Evolutionary conservation across 2,329 filamentous ascomycete genomes (phyloP).

Genomic region (Claviceps maximensis): DNA sequence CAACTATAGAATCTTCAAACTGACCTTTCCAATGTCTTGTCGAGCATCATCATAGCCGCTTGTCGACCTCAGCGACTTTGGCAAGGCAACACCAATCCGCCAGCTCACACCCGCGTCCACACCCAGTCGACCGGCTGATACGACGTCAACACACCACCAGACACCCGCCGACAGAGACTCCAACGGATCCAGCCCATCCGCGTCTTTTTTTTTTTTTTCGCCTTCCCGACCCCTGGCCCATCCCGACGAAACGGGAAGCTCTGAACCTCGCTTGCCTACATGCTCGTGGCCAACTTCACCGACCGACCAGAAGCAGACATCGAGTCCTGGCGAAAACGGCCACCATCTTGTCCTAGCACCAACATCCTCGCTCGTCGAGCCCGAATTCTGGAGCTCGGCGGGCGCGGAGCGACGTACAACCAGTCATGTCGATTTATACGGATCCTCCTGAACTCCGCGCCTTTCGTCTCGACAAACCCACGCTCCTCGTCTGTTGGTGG

Average conservation of each 20-base stretch:
- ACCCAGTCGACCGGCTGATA: background rate
- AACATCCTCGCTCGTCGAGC: conserved; percentile 40
- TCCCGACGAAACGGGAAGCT: background rate
- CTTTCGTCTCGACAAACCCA: conserved; percentile 61
- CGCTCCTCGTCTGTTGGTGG: conserved; percentile 93
- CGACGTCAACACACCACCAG: background rate
- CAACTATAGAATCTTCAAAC: background rate
- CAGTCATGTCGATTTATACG: conserved; percentile 45
- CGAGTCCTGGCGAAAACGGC: background rate
- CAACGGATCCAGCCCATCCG: background rate
- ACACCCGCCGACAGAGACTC: background rate
- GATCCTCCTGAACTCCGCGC: conserved; percentile 34
- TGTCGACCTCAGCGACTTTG: background rate
- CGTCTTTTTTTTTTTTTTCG: background rate
- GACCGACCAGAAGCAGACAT: background rate
- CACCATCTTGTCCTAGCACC: background rate
- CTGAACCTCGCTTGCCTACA: background rate
- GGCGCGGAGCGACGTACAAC: conserved; percentile 30
- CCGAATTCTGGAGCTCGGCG: conserved; percentile 45
- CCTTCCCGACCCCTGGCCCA: background rate
- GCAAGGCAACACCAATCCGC: too few relatives aligned
- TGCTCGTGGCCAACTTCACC: background rate
- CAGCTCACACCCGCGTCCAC: too few relatives aligned
- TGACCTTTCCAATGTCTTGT: background rate
- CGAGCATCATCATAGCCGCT: background rate